Evolutionary conservation across 1,284 basidiomycete species (phyloP).

Genomic region (Ustilago trichophora): DNA sequence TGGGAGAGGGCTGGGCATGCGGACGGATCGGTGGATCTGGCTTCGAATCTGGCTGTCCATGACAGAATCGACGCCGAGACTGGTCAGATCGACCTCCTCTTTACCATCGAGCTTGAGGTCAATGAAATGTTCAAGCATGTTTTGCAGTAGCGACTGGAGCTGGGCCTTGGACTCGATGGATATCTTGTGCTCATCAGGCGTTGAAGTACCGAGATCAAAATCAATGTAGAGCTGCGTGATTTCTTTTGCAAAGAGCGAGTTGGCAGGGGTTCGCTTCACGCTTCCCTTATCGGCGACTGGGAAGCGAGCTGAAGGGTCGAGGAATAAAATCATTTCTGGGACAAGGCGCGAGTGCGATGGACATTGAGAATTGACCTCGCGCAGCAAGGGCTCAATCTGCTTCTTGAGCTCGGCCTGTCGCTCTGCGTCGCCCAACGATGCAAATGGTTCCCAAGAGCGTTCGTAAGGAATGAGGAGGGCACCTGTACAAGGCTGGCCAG

Average conservation of each 20-base stretch:
- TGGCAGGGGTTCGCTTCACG: slow-evolving; percentile 30
- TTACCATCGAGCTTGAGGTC: slow-evolving; percentile 59
- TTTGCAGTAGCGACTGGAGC: slow-evolving; percentile 10
- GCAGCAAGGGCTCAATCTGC: slow-evolving; percentile 23
- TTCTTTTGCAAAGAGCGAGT: slow-evolving; percentile 13
- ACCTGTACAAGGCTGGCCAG: slow-evolving; percentile 71
- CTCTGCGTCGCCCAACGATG: slow-evolving; percentile 5
- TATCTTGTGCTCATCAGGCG: slow-evolving; percentile 18
- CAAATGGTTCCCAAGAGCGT: slow-evolving; percentile 65
- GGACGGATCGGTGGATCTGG: slow-evolving; percentile 26
- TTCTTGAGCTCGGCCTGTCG: slow-evolving; percentile 29
- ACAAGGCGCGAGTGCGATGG: slow-evolving; percentile 43
- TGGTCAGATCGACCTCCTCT: slow-evolving; percentile 66
- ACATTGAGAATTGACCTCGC: slow-evolving; percentile 25
- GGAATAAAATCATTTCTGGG: slow-evolving; percentile 36
- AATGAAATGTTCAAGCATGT: slow-evolving; percentile 23
- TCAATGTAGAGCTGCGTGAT: slow-evolving; percentile 37
- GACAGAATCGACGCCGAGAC: slow-evolving; percentile 72
- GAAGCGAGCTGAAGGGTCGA: slow-evolving; percentile 10
- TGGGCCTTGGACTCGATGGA: slow-evolving; percentile 6
- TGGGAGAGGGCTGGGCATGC: slow-evolving; percentile 42
- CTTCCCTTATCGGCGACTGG: slow-evolving; percentile 40
- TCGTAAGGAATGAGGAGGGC: slow-evolving; percentile 73
- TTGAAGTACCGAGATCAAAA: slow-evolving; percentile 32
- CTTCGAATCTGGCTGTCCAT: slow-evolving; percentile 71